Base-by-base conservation (phyloP, 2,329 filamentous ascomycete species). In the Aspergillus hiratsukae region DNA sequence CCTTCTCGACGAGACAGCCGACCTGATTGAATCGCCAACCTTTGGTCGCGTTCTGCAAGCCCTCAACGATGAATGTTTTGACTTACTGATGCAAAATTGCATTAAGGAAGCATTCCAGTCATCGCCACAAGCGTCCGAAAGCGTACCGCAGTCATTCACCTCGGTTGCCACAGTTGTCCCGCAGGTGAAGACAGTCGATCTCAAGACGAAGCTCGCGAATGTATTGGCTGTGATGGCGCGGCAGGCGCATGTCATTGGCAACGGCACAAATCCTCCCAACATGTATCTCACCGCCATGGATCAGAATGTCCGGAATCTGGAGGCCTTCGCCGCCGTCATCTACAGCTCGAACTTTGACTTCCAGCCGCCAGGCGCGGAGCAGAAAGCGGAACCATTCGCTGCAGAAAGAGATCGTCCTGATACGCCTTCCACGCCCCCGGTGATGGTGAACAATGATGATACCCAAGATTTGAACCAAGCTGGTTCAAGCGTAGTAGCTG, bases 1-100 rank as follows among this genome's bases (percentile, higher is more conserved):
- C 56, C 83, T 99, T 21, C 83, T 99, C 1, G 93, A 99, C 71
- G 94, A 99, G 78, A 97, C 94, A 1, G 90, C 93, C 41, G 94
- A 99, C 71, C 83, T 99, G 25, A 87, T 97, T 69, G 94, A 99
- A 69, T 97, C 94, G 1, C 94, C 94, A 0, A 84, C 90, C 37
- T 97, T 97, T 75, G 84, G 87, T 0, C 88, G 91, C 67, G 91
- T 99, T 37, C 82, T 97, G 48, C 90, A 88, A 2, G 85, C 90
- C 56, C 83, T 97, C 55, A 88, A 97, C 58, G 92, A 97, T 72
- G 83, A 91, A 48, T 89, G 87, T 54, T 99, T 97, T 76, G 89
- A 89, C 2, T 84, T 88, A 25, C 82, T 99, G 17, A 83, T 96
- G 27, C 89, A 97, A 68, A 82, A 94, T 73, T 83, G 97, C 53